These are phyloP conservation scores for Bipolaris sorokiniana DNA, from an alignment of 2,329 filamentous ascomycete genomes.

Conservation along the genomic window DNA sequence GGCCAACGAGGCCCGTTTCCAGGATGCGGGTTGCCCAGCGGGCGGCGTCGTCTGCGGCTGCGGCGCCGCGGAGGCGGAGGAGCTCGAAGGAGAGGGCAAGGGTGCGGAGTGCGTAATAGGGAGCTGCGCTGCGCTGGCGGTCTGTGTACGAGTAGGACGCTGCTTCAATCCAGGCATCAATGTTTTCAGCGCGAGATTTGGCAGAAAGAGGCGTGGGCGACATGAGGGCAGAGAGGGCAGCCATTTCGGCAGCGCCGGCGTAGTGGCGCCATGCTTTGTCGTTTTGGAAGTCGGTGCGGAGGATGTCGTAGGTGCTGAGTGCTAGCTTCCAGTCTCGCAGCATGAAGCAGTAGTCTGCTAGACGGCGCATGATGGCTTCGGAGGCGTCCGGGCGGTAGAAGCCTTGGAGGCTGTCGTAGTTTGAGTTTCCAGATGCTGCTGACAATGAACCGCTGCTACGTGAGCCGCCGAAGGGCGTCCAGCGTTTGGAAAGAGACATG, in stretches of 20 bases:
- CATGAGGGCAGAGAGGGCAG: constrained; percentile 80
- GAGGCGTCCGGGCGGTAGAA: constrained; percentile 84
- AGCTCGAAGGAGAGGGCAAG: constrained; percentile 80
- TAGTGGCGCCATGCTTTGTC: constrained; percentile 98
- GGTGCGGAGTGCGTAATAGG: constrained; percentile 80
- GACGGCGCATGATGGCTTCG: constrained; percentile 89
- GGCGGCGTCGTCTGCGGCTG: constrained; percentile 83
- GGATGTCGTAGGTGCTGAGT: constrained; percentile 86
- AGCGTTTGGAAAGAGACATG: constrained; percentile 90
- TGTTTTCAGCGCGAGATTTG: constrained; percentile 78
- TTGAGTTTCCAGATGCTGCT: constrained; percentile 61
- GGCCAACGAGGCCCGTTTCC: constrained; percentile 73
- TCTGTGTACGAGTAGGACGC: constrained; percentile 92
- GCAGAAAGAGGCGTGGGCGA: constrained; percentile 73
- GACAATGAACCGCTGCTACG: constrained; percentile 63
- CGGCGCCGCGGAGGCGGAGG: constrained; percentile 77
- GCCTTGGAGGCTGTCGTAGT: constrained; percentile 78
- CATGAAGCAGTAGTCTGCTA: constrained; percentile 97
- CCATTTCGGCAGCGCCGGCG: constrained; percentile 94
- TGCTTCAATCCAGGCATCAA: constrained; percentile 87
- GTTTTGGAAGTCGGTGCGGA: constrained; percentile 87
- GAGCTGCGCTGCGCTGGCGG: constrained; percentile 69
- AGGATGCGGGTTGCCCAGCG: constrained; percentile 82
- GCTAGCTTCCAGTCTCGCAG: constrained; percentile 94
- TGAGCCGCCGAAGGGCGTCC: constrained; percentile 78